Base-by-base conservation (phyloP, 2,329 filamentous ascomycete species). In the Aspergillus niger region DNA sequence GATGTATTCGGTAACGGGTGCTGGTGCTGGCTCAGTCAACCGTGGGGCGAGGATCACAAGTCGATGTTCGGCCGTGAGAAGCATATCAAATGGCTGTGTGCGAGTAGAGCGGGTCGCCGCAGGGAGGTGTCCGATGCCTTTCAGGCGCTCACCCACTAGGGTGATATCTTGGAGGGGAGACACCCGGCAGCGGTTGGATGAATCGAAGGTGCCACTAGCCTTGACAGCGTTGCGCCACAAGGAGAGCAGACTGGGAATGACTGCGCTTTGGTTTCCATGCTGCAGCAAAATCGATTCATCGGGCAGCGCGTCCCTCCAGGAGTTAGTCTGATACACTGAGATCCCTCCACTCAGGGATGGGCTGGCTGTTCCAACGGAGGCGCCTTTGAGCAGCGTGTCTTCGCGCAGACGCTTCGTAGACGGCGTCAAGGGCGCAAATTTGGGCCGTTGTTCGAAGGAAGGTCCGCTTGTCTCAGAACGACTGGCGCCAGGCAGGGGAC, bases 401-500 rank as follows among this genome's bases (percentile, higher is more conserved):
- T 81, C 79, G 15, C 77, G 77, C 6, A 79, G 66, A 26, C 78
- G 77, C 53, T 79, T 77, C 7, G 80, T 81, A n/a, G 78, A 77
- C 8, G 80, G 80, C 4, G 80, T 82, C 75, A 81, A 77, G 0
- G 79, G 80, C 1, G 77, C 78, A 60, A 82, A 78, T 49, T 69
- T 75, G 13, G 73, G 65, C 54, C 72, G 71, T 38, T 72, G 74
- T 58, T 76, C 73, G 20, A 65, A 58, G 6, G 67, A 62, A 13
- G 72, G 65, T 22, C 58, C 62, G 24, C 68, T 66, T 24, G 61
- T 61, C 20, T 71, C 71, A 22, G 69, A 63, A 43, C 68, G 68
- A 36, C 60, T 66, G 6, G 55, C 59, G 13, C 61, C 57, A 22
- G 67, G 49, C 26, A 72, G 61, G 3, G 70, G 67, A 24, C 66